These are phyloP conservation scores for Kluyveromyces marxianus DNA, from an alignment of 1,139 yeast genomes.

Conservation along the genomic window DNA sequence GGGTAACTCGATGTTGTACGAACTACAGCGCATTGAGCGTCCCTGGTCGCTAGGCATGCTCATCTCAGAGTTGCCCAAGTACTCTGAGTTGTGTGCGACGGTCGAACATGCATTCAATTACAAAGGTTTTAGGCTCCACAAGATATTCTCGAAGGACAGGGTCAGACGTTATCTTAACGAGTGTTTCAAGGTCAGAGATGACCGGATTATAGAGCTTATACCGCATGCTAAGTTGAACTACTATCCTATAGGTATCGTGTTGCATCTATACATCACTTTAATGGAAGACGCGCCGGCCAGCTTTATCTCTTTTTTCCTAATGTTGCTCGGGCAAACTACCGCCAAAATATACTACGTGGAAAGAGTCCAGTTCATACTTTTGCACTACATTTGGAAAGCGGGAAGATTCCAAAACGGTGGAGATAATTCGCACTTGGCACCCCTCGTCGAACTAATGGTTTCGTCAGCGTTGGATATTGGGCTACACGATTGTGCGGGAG, in stretches of 20 bases:
- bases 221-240: slow-evolving; percentile 13
- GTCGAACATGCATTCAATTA: slow-evolving; percentile 17
- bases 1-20: slow-evolving; percentile 11
- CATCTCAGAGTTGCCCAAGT: slow-evolving; percentile 19
- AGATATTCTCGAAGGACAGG: slow-evolving; percentile 17
- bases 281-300: slow-evolving; percentile 4
- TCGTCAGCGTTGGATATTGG: slow-evolving; percentile 14
- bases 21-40: slow-evolving; percentile 10
- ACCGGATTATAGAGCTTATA: slow-evolving; percentile 10
- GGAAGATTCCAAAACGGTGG: slow-evolving; percentile 20
- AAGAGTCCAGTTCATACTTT: slow-evolving; percentile 20
- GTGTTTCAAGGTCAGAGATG: slow-evolving; percentile 12
- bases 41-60: slow-evolving; percentile 13
- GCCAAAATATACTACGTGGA: slow-evolving; percentile 14
- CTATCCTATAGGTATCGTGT: slow-evolving; percentile 14
- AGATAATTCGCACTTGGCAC: slow-evolving; percentile 23
- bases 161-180: slow-evolving; percentile 6
- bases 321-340: slow-evolving; percentile 13
- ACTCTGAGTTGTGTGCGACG: slow-evolving; percentile 10
- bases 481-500: slow-evolving; percentile 8
- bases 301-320: slow-evolving; percentile 15
- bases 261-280: slow-evolving; percentile 10
- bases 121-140: slow-evolving; percentile 15
- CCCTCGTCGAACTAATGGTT: slow-evolving; percentile 18
- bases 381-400: slow-evolving; percentile 17